Percentiles rank a stretch among this genome's conserved stretches.
Evolutionary conservation across 2,329 filamentous ascomycete genomes (phyloP).

Genomic region (Penicillium sp.): DNA sequence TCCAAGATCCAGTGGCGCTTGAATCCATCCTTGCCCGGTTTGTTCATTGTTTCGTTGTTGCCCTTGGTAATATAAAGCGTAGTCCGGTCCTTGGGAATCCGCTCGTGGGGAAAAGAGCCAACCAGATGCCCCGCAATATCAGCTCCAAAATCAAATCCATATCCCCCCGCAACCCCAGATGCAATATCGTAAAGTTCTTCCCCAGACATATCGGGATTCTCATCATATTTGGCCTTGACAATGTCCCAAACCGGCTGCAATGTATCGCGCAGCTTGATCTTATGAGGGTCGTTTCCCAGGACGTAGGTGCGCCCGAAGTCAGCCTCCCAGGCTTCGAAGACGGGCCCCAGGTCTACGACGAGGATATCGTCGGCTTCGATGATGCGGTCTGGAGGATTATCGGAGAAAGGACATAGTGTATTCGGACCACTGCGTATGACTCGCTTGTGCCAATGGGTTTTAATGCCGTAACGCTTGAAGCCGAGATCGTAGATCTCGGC

Average conservation of each 20-base stretch:
- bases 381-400: conserved; percentile 52
- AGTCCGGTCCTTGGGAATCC: conserved; percentile 50
- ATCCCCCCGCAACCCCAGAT: conserved; percentile 35
- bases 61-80: conserved; percentile 48
- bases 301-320: conserved; percentile 57
- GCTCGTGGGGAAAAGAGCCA: conserved; percentile 53
- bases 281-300: conserved; percentile 48
- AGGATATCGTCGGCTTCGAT: conserved; percentile 53
- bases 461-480: conserved; percentile 43
- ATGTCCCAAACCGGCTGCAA: conserved; percentile 49
- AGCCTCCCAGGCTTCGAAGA: conserved; percentile 56
- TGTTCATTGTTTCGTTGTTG: conserved; percentile 45
- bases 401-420: conserved; percentile 49
- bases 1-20: conserved; percentile 54
- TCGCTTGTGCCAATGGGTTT: conserved; percentile 56
- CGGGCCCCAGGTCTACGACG: conserved; percentile 53
- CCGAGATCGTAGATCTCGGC: conserved; percentile 51
- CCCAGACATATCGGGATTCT: conserved; percentile 49
- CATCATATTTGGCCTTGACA: conserved; percentile 44
- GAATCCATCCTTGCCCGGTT: conserved; percentile 41
- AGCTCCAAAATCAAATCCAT: conserved; percentile 49
- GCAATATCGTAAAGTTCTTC: conserved; percentile 50
- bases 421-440: conserved; percentile 53
- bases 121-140: conserved; percentile 52
- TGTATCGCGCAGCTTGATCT: conserved; percentile 47